Evolutionary conservation across 768 basidiomycete genomes (phyloP).

Genomic region (Pholiota molesta): DNA sequence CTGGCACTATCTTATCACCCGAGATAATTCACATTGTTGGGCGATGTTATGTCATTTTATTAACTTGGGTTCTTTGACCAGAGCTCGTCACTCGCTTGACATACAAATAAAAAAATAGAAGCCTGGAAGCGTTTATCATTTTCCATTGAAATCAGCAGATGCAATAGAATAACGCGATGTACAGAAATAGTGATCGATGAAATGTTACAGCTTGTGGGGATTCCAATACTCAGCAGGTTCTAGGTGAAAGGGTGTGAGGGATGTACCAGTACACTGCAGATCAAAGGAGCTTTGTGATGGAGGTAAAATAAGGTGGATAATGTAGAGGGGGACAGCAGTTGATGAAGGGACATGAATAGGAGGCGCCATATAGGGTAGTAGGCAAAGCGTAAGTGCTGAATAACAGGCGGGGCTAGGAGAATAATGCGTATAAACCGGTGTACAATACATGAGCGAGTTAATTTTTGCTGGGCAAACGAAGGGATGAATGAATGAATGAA

Average conservation of each 20-base stretch:
- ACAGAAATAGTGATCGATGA: slow-evolving; percentile 13
- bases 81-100: slow-evolving; percentile 9
- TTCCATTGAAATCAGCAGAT: slow-evolving; percentile 12
- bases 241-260: neutral
- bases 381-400: neutral
- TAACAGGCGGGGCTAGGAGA: neutral
- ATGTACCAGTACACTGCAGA: slow-evolving; percentile 2
- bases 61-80: neutral
- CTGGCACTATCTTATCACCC: slow-evolving; percentile 6
- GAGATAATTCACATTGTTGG: slow-evolving; percentile 8
- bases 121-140: slow-evolving; percentile 8
- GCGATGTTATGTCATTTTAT: slow-evolving; percentile 1
- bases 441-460: slow-evolving; percentile 8
- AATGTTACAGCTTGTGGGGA: slow-evolving; percentile 10
- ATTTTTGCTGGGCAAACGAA: slow-evolving; percentile 13
- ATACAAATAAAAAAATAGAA: slow-evolving; percentile 4
- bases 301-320: neutral
- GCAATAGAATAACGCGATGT: slow-evolving; percentile 10
- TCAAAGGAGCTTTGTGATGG: slow-evolving; percentile 2
- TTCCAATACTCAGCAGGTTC: slow-evolving; percentile 5
- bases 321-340: neutral
- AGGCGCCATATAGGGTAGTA: slow-evolving; percentile 1
- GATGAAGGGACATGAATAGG: neutral
- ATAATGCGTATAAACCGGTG: slow-evolving; percentile 4
- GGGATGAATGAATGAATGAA: slow-evolving; percentile 14